These are phyloP conservation scores for Viridothelium virens DNA, from an alignment of 495 filamentous ascomycete species.

Conservation along the genomic window DNA sequence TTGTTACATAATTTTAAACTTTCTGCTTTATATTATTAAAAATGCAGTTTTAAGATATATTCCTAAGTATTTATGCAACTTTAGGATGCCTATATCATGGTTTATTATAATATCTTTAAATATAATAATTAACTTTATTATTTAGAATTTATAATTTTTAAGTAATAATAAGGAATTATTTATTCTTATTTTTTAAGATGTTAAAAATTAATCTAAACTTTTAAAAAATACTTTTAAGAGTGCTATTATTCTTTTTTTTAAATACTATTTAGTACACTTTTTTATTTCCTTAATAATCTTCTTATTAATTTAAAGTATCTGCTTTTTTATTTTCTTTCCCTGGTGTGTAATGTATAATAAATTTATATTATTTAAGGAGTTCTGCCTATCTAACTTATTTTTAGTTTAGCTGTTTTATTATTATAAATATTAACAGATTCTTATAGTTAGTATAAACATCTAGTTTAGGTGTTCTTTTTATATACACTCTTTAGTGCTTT, in stretches of 20 bases:
- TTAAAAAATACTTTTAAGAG: background rate
- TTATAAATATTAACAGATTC: conserved; percentile 3
- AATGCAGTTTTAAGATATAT: too few relatives aligned
- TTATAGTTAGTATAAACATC: background rate
- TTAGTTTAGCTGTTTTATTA: background rate
- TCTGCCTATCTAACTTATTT: background rate
- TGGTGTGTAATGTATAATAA: background rate
- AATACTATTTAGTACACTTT: too few relatives aligned
- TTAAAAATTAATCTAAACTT: background rate
- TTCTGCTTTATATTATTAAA: too few relatives aligned
- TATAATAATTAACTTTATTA: too few relatives aligned
- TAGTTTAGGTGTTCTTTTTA: background rate
- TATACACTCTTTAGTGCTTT: background rate
- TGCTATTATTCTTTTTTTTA: background rate
- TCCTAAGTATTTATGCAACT: too few relatives aligned
- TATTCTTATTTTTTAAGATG: too few relatives aligned
- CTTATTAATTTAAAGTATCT: background rate
- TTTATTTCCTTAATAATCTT: too few relatives aligned
- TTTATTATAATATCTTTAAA: too few relatives aligned
- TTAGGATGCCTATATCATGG: too few relatives aligned
- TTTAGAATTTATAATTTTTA: too few relatives aligned
- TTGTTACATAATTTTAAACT: too few relatives aligned
- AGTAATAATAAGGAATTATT: too few relatives aligned
- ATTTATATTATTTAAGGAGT: background rate
- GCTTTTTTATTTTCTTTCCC: background rate